Base-by-base conservation (phyloP, 2,329 filamentous ascomycete genomes). In the Colletotrichum sp. region DNA sequence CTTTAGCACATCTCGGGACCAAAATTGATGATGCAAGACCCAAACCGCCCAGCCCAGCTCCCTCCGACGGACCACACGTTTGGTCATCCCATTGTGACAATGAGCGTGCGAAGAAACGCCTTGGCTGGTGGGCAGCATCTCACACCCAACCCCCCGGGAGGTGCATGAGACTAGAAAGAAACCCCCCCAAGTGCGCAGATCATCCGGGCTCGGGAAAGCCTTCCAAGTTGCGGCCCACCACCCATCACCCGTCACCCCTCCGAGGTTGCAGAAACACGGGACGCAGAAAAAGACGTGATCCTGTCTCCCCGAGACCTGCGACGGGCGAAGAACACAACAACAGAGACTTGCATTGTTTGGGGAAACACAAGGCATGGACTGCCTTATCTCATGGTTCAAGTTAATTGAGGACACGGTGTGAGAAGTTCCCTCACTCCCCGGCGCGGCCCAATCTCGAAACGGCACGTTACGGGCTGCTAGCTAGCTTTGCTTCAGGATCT, bases 91-190 rank as follows among this genome's bases (percentile, higher is more conserved):
- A 52, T 26, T 49, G 28, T 59, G 36, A 52, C 68, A 30, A n/a
- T 32, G 16, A 52, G 44, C 44, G 63, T 30, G 30, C n/a, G 16
- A 68, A 52, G 30, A 55, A 62, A 34, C 9, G 62, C 68, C 55
- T 32, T 63, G 68, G 62, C 24, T 67, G 18, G 68, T 36, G 24
- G 28, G 62, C 21, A 32, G 59, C 24, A 21, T 75, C 69, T 72
- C 36, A 39, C 55, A n/a, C 55, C 24, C n/a, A 67, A 28, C 62
- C 70, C 55, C 59, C 44, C 32, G 16, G 44, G 16, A 57, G 32
- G 30, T 62, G 73, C 73, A 76, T 73, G 57, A 69, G 44, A 71
- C 73, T 72, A 52, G 73, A 64, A 57, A 72, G 63, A 70, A 21
- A 21, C 44, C 44, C 44, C 39, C n/a, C 39, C 8, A 73, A 69